These are phyloP conservation scores for Lactarius indigo DNA, from an alignment of 768 basidiomycete genomes.

Conservation along the genomic window DNA sequence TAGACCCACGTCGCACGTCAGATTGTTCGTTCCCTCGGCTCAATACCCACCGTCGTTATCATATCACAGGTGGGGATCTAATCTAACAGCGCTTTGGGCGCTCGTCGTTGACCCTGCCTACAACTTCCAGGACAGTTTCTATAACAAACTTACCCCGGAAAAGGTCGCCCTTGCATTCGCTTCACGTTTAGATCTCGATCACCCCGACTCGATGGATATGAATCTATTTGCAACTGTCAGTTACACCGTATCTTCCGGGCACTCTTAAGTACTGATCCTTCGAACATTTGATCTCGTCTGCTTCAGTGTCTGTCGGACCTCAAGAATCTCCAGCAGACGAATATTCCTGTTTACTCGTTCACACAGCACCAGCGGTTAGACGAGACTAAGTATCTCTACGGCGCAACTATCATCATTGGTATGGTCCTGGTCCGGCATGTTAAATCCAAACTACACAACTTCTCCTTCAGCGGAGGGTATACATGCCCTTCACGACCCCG, in stretches of 20 bases:
- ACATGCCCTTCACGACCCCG: slow-evolving; percentile 80
- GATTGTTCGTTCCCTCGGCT: slow-evolving; percentile 77
- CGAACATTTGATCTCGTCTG: background rate
- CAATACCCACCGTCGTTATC: slow-evolving; percentile 84
- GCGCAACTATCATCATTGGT: slow-evolving; percentile 89
- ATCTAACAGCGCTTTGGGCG: background rate
- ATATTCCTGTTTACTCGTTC: slow-evolving; percentile 96
- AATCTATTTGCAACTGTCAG: slow-evolving; percentile 74
- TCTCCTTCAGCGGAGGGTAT: slow-evolving; percentile 75
- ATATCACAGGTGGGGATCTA: slow-evolving; percentile 64
- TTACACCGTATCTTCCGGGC: slow-evolving; percentile 19
- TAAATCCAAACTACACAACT: background rate
- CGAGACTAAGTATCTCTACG: slow-evolving; percentile 86
- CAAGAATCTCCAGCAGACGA: slow-evolving; percentile 76
- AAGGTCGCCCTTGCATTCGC: slow-evolving; percentile 81
- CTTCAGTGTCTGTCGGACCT: slow-evolving; percentile 78
- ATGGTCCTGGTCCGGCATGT: slow-evolving; percentile 20
- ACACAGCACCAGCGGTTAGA: slow-evolving; percentile 77
- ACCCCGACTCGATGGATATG: slow-evolving; percentile 92
- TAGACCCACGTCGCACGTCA: slow-evolving; percentile 85
- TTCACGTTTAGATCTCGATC: slow-evolving; percentile 82
- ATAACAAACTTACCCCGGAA: slow-evolving; percentile 74
- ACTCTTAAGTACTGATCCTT: slow-evolving; percentile 4
- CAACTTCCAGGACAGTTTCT: slow-evolving; percentile 82
- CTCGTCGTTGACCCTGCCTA: background rate